These are phyloP conservation scores for Talinum fruticosum DNA, from an alignment of 148 eudicot genomes.

Conservation along the genomic window DNA sequence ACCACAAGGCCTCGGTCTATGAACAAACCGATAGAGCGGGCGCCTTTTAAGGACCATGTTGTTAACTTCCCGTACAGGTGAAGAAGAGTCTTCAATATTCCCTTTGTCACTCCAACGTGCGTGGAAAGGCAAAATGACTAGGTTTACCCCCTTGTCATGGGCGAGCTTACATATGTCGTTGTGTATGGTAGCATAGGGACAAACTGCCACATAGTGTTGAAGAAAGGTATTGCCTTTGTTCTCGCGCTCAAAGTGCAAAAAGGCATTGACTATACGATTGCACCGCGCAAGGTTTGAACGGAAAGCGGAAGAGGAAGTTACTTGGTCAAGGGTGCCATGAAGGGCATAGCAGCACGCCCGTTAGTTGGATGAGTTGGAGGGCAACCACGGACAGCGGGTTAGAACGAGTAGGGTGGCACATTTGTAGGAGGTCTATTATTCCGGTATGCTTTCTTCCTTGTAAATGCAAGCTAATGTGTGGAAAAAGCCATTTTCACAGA, in stretches of 20 bases:
- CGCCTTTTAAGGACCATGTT: constrained; percentile 37
- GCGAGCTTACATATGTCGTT: constrained; percentile 43
- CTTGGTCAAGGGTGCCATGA: constrained; percentile 3
- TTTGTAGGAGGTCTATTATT: background rate
- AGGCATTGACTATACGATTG: constrained; percentile 14
- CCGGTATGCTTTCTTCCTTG: constrained; percentile 17
- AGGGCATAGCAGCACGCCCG: background rate
- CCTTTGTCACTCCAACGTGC: constrained; percentile 26
- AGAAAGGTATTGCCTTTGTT: constrained; percentile 3
- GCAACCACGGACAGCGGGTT: background rate
- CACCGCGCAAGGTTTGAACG: constrained; percentile 8
- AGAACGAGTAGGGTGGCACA: background rate
- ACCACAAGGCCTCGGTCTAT: constrained; percentile 34
- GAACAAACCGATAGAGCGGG: constrained; percentile 47
- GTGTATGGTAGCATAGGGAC: constrained; percentile 26
- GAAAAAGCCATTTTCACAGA: background rate
- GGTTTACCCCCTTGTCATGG: constrained; percentile 23
- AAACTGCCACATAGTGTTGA: constrained; percentile 12
- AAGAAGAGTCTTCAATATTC: background rate
- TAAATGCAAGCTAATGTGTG: constrained; percentile 19
- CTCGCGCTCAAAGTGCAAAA: constrained; percentile 9
- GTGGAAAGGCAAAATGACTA: constrained; percentile 42
- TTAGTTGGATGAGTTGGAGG: constrained; percentile 11
- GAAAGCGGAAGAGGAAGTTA: constrained; percentile 5
- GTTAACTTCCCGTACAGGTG: constrained; percentile 27